Percentiles rank a stretch among this genome's conserved stretches.
Evolutionary conservation across 2,329 filamentous ascomycete species (phyloP).

Genomic region (Stenocarpella maydis): DNA sequence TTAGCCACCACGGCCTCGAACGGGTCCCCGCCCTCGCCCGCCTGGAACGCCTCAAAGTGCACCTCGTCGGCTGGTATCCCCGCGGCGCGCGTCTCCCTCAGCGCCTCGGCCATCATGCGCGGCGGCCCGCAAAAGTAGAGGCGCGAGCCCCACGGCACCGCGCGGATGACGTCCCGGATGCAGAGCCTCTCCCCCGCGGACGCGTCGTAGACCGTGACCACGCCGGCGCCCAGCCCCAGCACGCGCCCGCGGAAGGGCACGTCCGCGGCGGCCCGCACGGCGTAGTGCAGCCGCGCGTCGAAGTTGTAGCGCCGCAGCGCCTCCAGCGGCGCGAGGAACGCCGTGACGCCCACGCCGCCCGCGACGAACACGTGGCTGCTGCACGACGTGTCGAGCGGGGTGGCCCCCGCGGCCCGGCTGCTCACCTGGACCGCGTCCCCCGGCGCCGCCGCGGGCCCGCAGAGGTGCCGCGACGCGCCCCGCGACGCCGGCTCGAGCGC

Average conservation of each 20-base stretch:
- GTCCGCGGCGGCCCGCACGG: conserved; percentile 59
- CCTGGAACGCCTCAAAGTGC: conserved; percentile 68
- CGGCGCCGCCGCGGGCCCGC: conserved; percentile 53
- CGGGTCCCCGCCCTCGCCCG: conserved; percentile 62
- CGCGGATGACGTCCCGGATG: conserved; percentile 54
- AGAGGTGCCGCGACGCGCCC: conserved; percentile 69
- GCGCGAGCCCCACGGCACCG: conserved; percentile 60
- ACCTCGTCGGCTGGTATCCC: conserved; percentile 59
- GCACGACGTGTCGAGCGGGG: conserved; percentile 55
- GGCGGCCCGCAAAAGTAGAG: conserved; percentile 69
- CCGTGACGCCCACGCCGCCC: conserved; percentile 72
- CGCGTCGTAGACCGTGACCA: conserved; percentile 61
- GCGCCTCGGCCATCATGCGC: conserved; percentile 63
- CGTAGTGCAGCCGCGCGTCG: conserved; percentile 65
- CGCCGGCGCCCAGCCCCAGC: conserved; percentile 47
- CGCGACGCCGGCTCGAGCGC: conserved; percentile 62
- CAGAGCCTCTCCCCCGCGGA: conserved; percentile 60
- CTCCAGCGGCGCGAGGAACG: conserved; percentile 63
- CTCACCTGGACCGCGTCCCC: conserved; percentile 62
- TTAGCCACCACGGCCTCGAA: conserved; percentile 65
- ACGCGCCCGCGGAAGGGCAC: conserved; percentile 63
- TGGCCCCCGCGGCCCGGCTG: conserved; percentile 59
- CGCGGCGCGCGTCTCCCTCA: conserved; percentile 48
- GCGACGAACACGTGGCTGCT: conserved; percentile 70
- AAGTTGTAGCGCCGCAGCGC: conserved; percentile 53